Evolutionary conservation across 2,329 filamentous ascomycete species (phyloP).

Genomic region (Aspergillus cejpii): DNA sequence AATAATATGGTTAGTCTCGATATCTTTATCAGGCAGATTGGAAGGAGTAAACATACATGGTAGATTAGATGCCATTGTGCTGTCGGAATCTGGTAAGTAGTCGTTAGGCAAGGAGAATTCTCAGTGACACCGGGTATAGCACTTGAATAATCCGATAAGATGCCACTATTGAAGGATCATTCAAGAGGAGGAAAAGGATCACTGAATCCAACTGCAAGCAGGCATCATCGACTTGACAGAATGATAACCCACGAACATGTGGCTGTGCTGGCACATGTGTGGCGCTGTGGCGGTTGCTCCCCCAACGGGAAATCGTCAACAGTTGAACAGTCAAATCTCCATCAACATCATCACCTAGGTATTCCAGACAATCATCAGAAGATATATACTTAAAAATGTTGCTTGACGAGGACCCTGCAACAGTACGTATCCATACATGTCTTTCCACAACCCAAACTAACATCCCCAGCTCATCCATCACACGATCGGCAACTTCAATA

Average conservation of each 20-base stretch:
- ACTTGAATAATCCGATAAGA: too few relatives aligned
- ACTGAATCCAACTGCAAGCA: not conserved
- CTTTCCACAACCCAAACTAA: conserved; percentile 1
- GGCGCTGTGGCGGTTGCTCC: conserved; percentile 35
- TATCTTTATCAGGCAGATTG: conserved; percentile 1
- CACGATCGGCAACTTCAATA: conserved; percentile 93
- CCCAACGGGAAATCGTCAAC: conserved; percentile 30
- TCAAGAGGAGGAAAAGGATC: not conserved
- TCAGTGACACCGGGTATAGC: not conserved
- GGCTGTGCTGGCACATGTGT: conserved; percentile 24
- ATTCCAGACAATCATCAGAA: conserved; percentile 6
- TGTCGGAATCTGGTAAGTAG: not conserved
- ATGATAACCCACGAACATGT: conserved; percentile 31
- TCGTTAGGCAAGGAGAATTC: too few relatives aligned
- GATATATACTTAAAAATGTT: conserved; percentile 58
- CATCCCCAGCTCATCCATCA: conserved; percentile 70
- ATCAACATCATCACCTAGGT: conserved; percentile 5
- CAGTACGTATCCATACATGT: conserved; percentile 48
- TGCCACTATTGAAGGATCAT: not conserved
- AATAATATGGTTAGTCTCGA: conserved; percentile 10
- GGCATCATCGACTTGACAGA: too few relatives aligned
- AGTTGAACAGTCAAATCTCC: conserved; percentile 1
- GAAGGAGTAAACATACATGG: conserved; percentile 40
- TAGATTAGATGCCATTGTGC: conserved; percentile 42
- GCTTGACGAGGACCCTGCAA: conserved; percentile 86